A percentile compares a stretch with the other conserved stretches of the same genome.
phyloP scores from a whole-genome alignment of 257 asterid genomes.

The Penstemon davidsonii region DNA sequence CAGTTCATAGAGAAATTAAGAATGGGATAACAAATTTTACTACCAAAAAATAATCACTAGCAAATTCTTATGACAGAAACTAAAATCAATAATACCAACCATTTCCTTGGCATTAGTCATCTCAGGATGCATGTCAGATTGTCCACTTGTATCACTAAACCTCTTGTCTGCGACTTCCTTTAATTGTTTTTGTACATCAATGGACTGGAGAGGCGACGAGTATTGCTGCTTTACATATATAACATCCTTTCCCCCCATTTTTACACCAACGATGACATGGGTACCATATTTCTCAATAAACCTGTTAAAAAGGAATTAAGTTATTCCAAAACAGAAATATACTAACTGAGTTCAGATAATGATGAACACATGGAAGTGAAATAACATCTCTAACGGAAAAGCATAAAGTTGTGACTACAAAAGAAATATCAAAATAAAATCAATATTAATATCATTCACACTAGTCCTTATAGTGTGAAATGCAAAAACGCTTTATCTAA shows the following conservation, averaged over 20 bases:
- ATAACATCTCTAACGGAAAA: too few species aligned
- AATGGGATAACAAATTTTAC: neutral
- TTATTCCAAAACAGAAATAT: too few species aligned
- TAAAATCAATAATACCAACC: neutral
- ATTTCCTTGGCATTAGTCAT: constrained; percentile 18
- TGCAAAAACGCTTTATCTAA: too few species aligned
- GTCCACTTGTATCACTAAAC: constrained; percentile 30
- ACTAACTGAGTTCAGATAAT: too few species aligned
- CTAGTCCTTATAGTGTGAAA: too few species aligned
- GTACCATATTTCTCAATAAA: constrained; percentile 48
- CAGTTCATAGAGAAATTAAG: too few species aligned
- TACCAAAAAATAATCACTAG: neutral
- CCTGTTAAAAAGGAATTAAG: constrained; percentile 22
- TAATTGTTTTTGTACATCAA: constrained; percentile 39
- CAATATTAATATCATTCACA: too few species aligned
- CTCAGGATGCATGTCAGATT: constrained; percentile 17
- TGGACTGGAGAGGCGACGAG: constrained; percentile 36
- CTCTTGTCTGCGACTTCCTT: constrained; percentile 45
- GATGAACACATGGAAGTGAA: too few species aligned
- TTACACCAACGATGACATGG: constrained; percentile 42
- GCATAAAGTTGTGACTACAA: too few species aligned
- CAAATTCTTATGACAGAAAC: too few species aligned
- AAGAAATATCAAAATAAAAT: too few species aligned
- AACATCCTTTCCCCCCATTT: constrained; percentile 48
- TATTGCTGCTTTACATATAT: constrained; percentile 41